These are phyloP conservation scores for Dipodascus geniculatus DNA, from an alignment of 805 yeast genomes.

Conservation along the genomic window DNA sequence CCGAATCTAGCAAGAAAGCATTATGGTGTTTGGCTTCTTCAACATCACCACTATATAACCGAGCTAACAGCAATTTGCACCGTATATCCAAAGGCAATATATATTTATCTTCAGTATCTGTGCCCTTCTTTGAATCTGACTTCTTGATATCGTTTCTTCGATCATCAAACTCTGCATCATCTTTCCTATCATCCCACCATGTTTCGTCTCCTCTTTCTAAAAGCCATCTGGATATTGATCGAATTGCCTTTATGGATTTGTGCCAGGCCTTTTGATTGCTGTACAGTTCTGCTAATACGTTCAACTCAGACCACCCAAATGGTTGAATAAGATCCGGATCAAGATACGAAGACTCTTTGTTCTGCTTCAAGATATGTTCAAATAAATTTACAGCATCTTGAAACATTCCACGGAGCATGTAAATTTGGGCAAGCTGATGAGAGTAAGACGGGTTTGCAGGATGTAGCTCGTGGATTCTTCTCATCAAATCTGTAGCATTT, in stretches of 20 bases:
- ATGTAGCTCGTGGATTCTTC: slow-evolving; percentile 12
- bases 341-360: slow-evolving; percentile 30
- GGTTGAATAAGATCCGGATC: slow-evolving; percentile 16
- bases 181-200: slow-evolving; percentile 53
- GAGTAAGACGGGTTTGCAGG: slow-evolving; percentile 3
- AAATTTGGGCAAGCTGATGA: slow-evolving; percentile 20
- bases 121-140: slow-evolving; percentile 5
- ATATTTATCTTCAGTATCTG: slow-evolving; percentile 16
- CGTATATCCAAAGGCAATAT: slow-evolving; percentile 79
- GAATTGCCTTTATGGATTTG: slow-evolving; percentile 53
- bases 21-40: slow-evolving; percentile 70
- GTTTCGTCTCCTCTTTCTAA: slow-evolving; percentile 51
- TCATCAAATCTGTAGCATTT: slow-evolving; percentile 18
- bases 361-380: slow-evolving; percentile 48
- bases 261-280: slow-evolving; percentile 54
- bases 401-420: slow-evolving; percentile 40
- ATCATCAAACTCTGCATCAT: slow-evolving; percentile 77
- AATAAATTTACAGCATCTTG: slow-evolving; percentile 69
- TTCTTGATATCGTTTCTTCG: slow-evolving; percentile 31
- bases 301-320: slow-evolving; percentile 84
- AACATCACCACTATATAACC: slow-evolving; percentile 48
- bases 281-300: slow-evolving; percentile 71
- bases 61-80: slow-evolving; percentile 61
- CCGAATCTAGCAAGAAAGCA: slow-evolving; percentile 41
- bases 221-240: slow-evolving; percentile 72